Base-by-base conservation (phyloP, 208 protist genomes). In the Wallacemonas sp. region DNA sequence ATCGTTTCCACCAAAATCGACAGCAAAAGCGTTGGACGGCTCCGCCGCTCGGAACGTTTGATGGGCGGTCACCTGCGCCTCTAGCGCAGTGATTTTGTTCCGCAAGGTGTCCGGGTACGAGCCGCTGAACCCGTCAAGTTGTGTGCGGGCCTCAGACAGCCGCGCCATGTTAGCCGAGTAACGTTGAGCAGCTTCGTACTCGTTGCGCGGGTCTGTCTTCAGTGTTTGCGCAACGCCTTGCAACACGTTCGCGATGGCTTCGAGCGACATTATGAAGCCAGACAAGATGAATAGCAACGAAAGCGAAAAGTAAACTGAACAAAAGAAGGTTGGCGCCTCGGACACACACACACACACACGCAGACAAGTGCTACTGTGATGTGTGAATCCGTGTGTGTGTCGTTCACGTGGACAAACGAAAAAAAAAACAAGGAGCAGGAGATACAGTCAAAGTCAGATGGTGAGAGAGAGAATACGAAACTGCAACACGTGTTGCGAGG, bases 151-250 rank as follows among this genome's bases (percentile, higher is more conserved):
- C 12, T 71, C 29, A 0, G 57, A 62, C 14, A 95, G 73, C n/a
- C 76, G 65, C 60, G 86, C 77, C 29, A 74, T 58, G 61, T 81
- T 89, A 21, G 57, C 27, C 17, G 30, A 68, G 49, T 74, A 74
- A 1, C 72, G 69, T 43, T 79, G 76, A 19, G 87, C 61, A 6
- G 69, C 80, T 55, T 95, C 83, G 61, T 95, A 95, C 9, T 67
- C 48, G 27, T 83, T 92, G 21, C 89, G 81, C 11, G 85, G 77
- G 11, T 61, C 70, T 38, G 66, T 63, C 8, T 58, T 49, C n/a
- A 95, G 65, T 1, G 83, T 84, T 32, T 74, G 72, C 46, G 80
- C 62, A 19, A 85, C 81, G 2, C 26, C 64, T n/a, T 52, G 66
- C 1, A 90, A 21, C 6, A 76, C 49, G 0, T 72, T 32, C 49